Evolutionary conservation across 2,329 filamentous ascomycete species (phyloP), one percentile per base, ranked within the genome.

Genomic region (Scortechinia acanthostroma): DNA sequence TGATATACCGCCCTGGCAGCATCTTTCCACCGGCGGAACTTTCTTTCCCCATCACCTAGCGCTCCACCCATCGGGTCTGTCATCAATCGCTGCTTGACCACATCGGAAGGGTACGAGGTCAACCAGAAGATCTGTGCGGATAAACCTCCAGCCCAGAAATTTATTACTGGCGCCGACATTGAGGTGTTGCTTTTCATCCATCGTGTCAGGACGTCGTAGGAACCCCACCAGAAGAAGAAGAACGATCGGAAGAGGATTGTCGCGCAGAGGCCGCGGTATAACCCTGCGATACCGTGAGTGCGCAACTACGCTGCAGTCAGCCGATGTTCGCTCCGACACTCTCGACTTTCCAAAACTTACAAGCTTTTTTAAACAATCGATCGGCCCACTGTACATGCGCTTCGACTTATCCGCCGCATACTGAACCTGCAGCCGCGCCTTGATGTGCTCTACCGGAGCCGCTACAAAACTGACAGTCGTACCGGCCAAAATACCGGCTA

Each of bases 151-250:
- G 93, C 91, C 91, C 91, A 97, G 69, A 98, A 98, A 61, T 97
- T 97, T 57, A 97, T 74, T 1, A 83, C 83, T 0, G 93, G 89
- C 0, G 80, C 79, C 45, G 86, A 86, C 45, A 96, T 68, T 13
- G 54, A 64, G 2, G 91, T 95, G 54, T 80, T 70, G 16, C 77
- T 64, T 45, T 77, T 70, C 58, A 97, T 69, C 48, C 74, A 66
- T 19, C 79, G 73, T 3, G 88, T 87, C 53, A 97, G 76, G 22
- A 95, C 54, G 56, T 96, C 91, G 69, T 98, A 98, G 48, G 82
- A 86, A n/a, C 83, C 83, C 93, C 93, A 98, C 91, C 91, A 97
- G 70, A 85, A 93, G 74, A 95, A 96, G 73, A 98, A 98, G 68
- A 91, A 95, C 14, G 82, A 80, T 16, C 93, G 79, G 69, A 97